phyloP scores from a whole-genome alignment of 352 stramenopile species.

The Pythium apleroticum region DNA sequence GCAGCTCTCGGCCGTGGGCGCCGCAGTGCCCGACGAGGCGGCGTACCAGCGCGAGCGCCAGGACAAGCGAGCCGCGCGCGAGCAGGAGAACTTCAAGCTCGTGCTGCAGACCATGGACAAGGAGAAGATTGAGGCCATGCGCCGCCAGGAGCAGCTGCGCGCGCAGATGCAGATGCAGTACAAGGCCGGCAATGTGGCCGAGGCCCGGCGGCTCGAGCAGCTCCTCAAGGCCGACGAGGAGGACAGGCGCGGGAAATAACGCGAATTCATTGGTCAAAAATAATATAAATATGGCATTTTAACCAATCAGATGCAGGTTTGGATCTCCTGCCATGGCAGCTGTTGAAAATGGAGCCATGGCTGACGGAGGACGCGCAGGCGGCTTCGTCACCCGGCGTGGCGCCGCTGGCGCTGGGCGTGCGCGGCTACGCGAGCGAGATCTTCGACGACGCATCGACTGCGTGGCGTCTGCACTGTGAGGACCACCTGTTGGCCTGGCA shows the following conservation, averaged over 20 bases:
- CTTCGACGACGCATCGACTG: conserved; percentile 45
- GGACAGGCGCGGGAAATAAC: conserved; percentile 3
- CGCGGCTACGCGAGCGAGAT: conserved; percentile 51
- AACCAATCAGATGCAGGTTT: background rate
- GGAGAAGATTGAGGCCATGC: conserved; percentile 87
- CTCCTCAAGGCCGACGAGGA: conserved; percentile 39
- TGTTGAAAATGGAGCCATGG: background rate
- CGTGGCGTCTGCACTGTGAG: conserved; percentile 55
- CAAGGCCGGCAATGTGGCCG: conserved; percentile 85
- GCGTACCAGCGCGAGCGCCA: conserved; percentile 58
- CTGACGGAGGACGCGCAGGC: background rate
- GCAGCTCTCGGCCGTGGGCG: conserved; percentile 12
- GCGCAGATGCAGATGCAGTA: conserved; percentile 91
- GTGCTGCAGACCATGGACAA: conserved; percentile 83
- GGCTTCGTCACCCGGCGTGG: conserved; percentile 1
- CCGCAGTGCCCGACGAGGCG: conserved; percentile 48
- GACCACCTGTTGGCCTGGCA: conserved; percentile 59
- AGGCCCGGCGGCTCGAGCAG: conserved; percentile 84
- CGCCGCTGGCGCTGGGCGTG: conserved; percentile 37
- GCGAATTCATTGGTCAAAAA: conserved; percentile 4
- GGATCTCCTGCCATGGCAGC: background rate
- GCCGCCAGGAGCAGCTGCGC: conserved; percentile 76
- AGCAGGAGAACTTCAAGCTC: conserved; percentile 76
- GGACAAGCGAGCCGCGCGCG: conserved; percentile 48
- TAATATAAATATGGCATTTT: background rate